These are phyloP conservation scores for Fusarium verticillioides DNA, from an alignment of 2,329 filamentous ascomycete genomes.

Conservation along the genomic window DNA sequence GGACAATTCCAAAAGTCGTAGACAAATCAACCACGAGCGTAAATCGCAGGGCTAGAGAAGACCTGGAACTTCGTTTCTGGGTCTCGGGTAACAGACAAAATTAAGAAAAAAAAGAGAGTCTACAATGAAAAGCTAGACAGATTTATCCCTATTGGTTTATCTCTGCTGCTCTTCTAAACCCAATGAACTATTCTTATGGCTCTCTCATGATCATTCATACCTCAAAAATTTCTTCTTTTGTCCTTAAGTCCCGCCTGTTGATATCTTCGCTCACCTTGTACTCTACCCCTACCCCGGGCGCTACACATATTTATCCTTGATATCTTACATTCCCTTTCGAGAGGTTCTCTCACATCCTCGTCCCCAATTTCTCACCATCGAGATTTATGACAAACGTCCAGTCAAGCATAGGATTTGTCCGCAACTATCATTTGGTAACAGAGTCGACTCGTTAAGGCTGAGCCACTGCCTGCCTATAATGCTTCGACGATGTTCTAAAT, in stretches of 20 bases:
- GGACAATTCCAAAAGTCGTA: not conserved
- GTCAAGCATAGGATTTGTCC: not conserved
- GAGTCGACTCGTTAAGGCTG: too few relatives aligned
- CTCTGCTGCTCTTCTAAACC: not conserved
- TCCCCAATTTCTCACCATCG: too few relatives aligned
- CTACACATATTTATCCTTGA: too few relatives aligned
- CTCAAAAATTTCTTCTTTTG: too few relatives aligned
- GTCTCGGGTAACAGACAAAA: not conserved
- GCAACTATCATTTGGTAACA: not conserved
- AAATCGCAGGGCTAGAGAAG: too few relatives aligned
- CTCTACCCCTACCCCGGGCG: not conserved
- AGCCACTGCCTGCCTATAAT: not conserved
- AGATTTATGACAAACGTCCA: not conserved
- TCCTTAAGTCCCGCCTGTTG: too few relatives aligned
- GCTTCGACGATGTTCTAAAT: not conserved
- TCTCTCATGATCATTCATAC: not conserved
- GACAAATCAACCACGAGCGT: not conserved
- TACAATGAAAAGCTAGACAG: too few relatives aligned
- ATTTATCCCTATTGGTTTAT: too few relatives aligned
- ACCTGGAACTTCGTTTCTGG: not conserved
- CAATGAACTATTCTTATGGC: accelerated
- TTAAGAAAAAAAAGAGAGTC: too few relatives aligned
- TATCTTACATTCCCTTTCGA: too few relatives aligned
- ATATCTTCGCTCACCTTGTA: too few relatives aligned
- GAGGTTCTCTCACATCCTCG: too few relatives aligned